Percentiles rank a stretch among this genome's conserved stretches.
Evolutionary conservation across 2,329 filamentous ascomycete species (phyloP).

Genomic region (Penicillium vulpinum): DNA sequence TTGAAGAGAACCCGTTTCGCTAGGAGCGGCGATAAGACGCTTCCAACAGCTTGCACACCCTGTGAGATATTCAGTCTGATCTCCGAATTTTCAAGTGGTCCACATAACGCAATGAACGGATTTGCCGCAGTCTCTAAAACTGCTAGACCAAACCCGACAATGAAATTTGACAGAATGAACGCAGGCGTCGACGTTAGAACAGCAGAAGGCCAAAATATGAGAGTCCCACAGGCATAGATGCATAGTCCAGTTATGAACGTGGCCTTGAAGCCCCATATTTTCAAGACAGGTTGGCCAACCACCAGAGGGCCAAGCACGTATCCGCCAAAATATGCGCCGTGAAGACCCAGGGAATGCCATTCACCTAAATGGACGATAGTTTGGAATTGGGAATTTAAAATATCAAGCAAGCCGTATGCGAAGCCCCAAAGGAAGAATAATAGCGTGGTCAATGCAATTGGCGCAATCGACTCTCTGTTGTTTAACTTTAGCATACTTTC

Average conservation of each 20-base stretch:
- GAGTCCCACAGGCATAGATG: conserved; percentile 62
- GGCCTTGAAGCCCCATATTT: conserved; percentile 62
- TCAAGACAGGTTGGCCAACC: conserved; percentile 57
- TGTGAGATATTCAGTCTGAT: conserved; percentile 62
- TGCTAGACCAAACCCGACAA: conserved; percentile 61
- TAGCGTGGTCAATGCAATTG: conserved; percentile 67
- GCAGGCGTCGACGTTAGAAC: conserved; percentile 62
- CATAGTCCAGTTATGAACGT: conserved; percentile 61
- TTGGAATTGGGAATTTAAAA: conserved; percentile 68
- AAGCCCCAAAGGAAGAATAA: conserved; percentile 90
- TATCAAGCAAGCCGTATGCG: conserved; percentile 82
- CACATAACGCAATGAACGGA: conserved; percentile 63
- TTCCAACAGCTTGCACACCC: conserved; percentile 62
- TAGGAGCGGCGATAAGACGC: conserved; percentile 59
- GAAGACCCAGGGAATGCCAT: conserved; percentile 50
- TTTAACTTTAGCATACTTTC: conserved; percentile 62
- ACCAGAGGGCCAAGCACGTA: conserved; percentile 59
- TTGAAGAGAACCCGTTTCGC: conserved; percentile 61
- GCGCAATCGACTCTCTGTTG: conserved; percentile 58
- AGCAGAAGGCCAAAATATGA: conserved; percentile 66
- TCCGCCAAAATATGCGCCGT: conserved; percentile 61
- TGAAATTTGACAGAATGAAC: conserved; percentile 63
- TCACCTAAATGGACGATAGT: conserved; percentile 44
- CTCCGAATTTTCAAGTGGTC: conserved; percentile 61
- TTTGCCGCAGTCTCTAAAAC: conserved; percentile 63